Evolutionary conservation across 2,329 filamentous ascomycete genomes (phyloP), one percentile per base, ranked within the genome.

Genomic region (Coniochaeta ligniaria): DNA sequence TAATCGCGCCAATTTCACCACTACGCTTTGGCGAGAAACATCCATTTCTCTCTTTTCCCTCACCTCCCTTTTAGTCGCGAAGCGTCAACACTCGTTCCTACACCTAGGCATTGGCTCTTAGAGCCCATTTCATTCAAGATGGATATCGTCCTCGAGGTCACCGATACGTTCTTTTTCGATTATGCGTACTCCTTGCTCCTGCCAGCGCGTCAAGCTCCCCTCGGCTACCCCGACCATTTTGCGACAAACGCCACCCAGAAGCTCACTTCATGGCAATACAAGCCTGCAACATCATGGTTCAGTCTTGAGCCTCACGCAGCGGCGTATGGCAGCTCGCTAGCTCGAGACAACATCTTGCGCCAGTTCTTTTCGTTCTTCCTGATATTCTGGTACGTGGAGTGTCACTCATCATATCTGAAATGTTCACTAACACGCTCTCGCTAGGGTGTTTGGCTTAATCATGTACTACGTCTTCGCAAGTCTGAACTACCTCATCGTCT

Each of bases 61-160:
- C n/a, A 57, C 54, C 54, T 36, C 22, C 17, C 6, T n/a, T 16
- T 20, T 6, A 35, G 31, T 38, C 20, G 31, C 35, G 17, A 38
- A 22, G 31, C 54, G 9, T 38, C 31, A 57, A 35, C 54, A 38
- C 54, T 35, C 54, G 9, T 38, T 38, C 16, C 24, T 12, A 20
- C 50, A 55, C 35, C 31, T 24, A 57, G 22, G n/a, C 54, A 12
- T 9, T 26, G 47, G 47, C 47, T 52, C 24, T n/a, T 28, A 17
- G 22, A 52, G 47, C 47, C 47, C 20, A 52, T 17, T 31, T 17
- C 31, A 24, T 17, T 57, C 78, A 80, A 72, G 74, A 97, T 98
- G 94, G 94, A 98, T 81, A 86, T 97, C 76, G 86, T 95, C 54
- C 88, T 97, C 66, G 93, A 97, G 76, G 69, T 93, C 62, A 83